Base-by-base conservation (phyloP, 768 basidiomycete species). In the Udeniomyces megalosporus region DNA sequence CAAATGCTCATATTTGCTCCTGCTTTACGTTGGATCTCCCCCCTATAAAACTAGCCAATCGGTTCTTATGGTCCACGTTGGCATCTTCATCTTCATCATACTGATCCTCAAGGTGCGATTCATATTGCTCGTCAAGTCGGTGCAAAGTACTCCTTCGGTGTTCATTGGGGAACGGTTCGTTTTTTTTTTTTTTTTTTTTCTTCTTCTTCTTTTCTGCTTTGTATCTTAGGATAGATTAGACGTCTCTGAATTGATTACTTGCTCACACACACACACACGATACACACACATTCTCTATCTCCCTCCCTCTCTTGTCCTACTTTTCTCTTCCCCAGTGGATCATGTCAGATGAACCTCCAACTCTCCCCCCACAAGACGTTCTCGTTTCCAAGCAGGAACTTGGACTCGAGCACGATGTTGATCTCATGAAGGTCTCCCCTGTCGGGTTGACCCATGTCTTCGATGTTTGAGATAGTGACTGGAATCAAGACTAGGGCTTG, bases 61-160 rank as follows among this genome's bases (percentile, higher is more conserved):
- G 73, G 73, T 38, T 65, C 68, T 17, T 74, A 72, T 59, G 70
- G 70, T 22, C 73, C 73, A 0, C 32, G 67, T 53, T 72, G 71
- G 71, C 71, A 70, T 51, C 56, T 71, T 49, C 68, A 71, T 32
- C 67, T 71, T 0, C 72, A 73, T 46, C 72, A 73, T 53, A 70
- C 70, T 1, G 69, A 71, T 54, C 72, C 72, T 2, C 69, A 70
- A 48, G 73, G 70, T 8, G 70, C 72, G 11, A 69, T 72, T 3
- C 32, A 66, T 7, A 72, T 73, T 60, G 70, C 71, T 15, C 64
- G 63, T 32, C 68, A 70, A 59, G 67, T 72, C 56, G 48, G 64
- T 11, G 69, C 70, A 4, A 54, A 64, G 46, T 68, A 70, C 50
- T 66, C 66, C 10, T 68, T 73, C 20, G 72, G 68, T 1, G 72